Percentiles rank a stretch among this genome's conserved stretches.
Evolutionary conservation across 1,284 basidiomycete species (phyloP).

Genomic region (Abortiporus biennis): DNA sequence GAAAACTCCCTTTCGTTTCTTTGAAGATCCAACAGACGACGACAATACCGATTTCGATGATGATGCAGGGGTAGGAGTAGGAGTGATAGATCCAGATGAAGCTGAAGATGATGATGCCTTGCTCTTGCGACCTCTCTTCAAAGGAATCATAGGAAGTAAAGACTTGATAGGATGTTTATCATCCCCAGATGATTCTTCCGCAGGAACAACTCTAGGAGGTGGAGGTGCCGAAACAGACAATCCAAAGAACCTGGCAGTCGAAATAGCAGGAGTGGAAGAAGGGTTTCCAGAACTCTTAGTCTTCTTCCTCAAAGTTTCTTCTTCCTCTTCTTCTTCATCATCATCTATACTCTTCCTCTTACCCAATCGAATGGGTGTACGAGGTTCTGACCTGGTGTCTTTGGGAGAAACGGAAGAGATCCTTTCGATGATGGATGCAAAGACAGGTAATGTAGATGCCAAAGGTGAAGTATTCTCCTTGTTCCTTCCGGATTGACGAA

Average conservation of each 20-base stretch:
- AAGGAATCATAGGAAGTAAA: background rate
- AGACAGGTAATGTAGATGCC: background rate
- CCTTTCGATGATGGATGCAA: background rate
- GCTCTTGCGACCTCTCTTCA: background rate
- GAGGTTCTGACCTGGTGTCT: background rate
- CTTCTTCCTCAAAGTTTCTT: background rate
- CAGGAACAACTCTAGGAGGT: background rate
- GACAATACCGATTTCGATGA: slow-evolving; percentile 5
- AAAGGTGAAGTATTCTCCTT: background rate
- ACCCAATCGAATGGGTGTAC: slow-evolving; percentile 2
- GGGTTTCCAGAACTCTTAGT: background rate
- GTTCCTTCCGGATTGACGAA: background rate
- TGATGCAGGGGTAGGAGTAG: background rate
- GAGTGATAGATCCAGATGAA: background rate
- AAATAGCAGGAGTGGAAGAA: background rate
- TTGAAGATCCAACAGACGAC: slow-evolving; percentile 14
- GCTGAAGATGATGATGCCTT: background rate
- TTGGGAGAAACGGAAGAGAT: background rate
- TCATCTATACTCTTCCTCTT: background rate
- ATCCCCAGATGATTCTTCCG: background rate
- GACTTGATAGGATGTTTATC: slow-evolving; percentile 16
- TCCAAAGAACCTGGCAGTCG: background rate
- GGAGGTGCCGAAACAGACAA: background rate
- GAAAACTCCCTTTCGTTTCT: slow-evolving; percentile 42
- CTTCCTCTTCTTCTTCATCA: background rate